A percentile compares a stretch with the other conserved stretches of the same genome.
Evolutionary conservation across 1,139 yeast genomes (phyloP).

Genomic region (Taiozyma onychis): DNA sequence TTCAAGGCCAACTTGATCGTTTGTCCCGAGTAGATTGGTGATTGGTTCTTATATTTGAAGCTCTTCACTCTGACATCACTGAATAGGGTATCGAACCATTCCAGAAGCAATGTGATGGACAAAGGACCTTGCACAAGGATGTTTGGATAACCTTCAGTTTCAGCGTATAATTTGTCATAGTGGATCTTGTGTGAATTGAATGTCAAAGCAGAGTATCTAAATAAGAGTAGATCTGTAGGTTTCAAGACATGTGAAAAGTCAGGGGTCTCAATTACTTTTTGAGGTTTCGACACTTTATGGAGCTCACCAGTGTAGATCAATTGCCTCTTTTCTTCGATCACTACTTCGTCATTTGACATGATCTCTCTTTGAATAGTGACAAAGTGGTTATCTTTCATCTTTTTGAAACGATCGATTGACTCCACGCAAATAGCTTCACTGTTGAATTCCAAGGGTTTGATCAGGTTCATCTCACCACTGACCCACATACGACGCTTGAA

Average conservation of each 20-base stretch:
- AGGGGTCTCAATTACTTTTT: constrained; percentile 2
- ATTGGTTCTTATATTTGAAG: constrained; percentile 44
- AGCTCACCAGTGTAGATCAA: constrained; percentile 30
- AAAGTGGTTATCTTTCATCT: constrained; percentile 33
- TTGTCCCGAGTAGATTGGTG: constrained; percentile 40
- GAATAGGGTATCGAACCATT: constrained; percentile 29
- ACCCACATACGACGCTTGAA: constrained; percentile 77
- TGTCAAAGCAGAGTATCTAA: constrained; percentile 68
- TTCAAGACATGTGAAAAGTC: constrained; percentile 16
- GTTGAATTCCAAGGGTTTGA: constrained; percentile 33
- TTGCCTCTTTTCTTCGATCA: constrained; percentile 28
- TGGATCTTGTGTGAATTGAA: constrained; percentile 84
- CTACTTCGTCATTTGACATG: constrained; percentile 12
- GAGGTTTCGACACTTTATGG: constrained; percentile 10
- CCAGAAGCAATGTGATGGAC: constrained; percentile 51
- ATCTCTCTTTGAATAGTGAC: constrained; percentile 42
- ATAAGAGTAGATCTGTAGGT: constrained; percentile 29
- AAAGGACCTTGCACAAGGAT: constrained; percentile 81
- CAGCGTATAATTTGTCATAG: constrained; percentile 52
- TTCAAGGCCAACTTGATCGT: constrained; percentile 23
- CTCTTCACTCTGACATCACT: constrained; percentile 17
- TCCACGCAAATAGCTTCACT: constrained; percentile 40
- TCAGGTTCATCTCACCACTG: constrained; percentile 53
- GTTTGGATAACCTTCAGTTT: constrained; percentile 53
- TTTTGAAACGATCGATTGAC: constrained; percentile 32